Evolutionary conservation across 148 eudicot genomes (phyloP), one percentile per base, ranked within the genome.

Genomic region (Polygonum maritimum): DNA sequence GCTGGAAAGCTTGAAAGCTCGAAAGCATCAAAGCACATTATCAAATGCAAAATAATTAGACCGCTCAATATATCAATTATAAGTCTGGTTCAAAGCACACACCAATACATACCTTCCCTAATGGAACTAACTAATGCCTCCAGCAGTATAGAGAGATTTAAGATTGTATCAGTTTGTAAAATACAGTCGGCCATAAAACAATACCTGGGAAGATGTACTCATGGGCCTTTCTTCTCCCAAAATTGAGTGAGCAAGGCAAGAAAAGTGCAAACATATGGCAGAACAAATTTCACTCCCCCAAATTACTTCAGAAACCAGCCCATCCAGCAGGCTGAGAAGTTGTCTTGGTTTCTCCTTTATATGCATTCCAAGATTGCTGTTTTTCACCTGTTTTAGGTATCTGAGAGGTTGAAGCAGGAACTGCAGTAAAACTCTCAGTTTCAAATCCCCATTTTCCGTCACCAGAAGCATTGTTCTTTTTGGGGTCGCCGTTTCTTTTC

Each of bases 281-380:
- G 9, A 22, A 57, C 47, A 57, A 19, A 57, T 57, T 6, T 5
- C 8, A 57, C 45, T 51, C 39, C 62, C 78, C 12, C 77, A 40
- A 8, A 13, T 36, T 18, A 44, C 51, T 76, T 89, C 81, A 94
- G 81, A 95, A 96, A 55, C 98, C 98, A 74, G 99, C 94, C 99
- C 98, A 96, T 70, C 99, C 98, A 70, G 99, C 90, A 57, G 99
- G 98, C 78, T 96, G 93, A 48, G 97, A 80, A 51, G 83, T 78
- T 2, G 85, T 33, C 84, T 89, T 92, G 82, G 82, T 91, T 41
- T 87, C 88, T 39, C 36, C 38, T 49, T 83, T 87, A 84, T 83
- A 85, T 19, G 90, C 71, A 79, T 86, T 90, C 41, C 83, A 86
- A 69, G 86, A 84, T 2, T 85, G 86, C 76, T 85, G 89, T 55